Evolutionary conservation across 768 basidiomycete genomes (phyloP), one percentile per base, ranked within the genome.

Genomic region (Serpula lacrymans): DNA sequence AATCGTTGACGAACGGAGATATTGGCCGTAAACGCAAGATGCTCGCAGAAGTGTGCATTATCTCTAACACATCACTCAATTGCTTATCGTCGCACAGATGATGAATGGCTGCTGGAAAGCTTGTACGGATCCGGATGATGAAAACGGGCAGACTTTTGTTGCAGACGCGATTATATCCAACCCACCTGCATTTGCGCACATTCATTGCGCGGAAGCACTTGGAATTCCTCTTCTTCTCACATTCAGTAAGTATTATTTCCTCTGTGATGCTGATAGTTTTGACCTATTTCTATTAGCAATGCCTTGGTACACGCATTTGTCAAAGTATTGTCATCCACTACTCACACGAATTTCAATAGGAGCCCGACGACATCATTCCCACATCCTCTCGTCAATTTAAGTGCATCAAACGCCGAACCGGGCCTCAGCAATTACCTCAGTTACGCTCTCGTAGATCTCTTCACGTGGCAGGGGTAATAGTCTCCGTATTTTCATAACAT

Each of bases 121-220:
- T 0, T 76, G 75, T 45, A 69, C 68, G 55, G 55, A 70, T 5
- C 69, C 80, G 0, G 74, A 74, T 48, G 58, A 65, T 5, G 47
- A 57, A 8, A 68, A 68, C 2, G 70, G 73, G 1, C 56, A 57
- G 14, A 46, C 71, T 2, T 82, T 82, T 46, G 74, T 68, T 2
- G 78, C 75, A 2, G 80, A 84, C 49, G 79, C 80, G 0, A 79
- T 84, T 32, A 80, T 84, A 34, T 74, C 75, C 23, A 84, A 84
- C 53, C 82, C 82, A 13, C 82, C 82, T 1, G 68, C 77, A 4
- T 84, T 84, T 46, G 80, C 75, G 1, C 80, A 82, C 59, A 57
- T 81, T 4, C 80, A 82, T 44, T 75, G 80, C 37, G 80, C 80
- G 2, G 80, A 84, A 51, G 78, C 79, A 6, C 55, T 82, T 4